Base-by-base conservation (phyloP, 768 basidiomycete genomes). In the Cystofilobasidium bisporidii region DNA sequence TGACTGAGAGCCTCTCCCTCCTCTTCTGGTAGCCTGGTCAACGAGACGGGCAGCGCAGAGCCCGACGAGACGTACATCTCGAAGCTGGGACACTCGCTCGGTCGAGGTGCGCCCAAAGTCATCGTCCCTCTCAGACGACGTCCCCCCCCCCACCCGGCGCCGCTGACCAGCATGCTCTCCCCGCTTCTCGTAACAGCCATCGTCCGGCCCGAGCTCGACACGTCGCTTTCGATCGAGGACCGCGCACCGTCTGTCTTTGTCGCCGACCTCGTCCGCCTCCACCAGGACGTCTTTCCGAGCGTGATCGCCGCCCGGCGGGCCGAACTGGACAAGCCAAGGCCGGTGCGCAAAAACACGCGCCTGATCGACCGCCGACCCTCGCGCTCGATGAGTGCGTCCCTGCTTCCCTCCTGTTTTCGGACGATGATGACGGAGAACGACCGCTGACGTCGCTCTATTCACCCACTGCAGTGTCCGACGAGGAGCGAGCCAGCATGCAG, bases 91-190 rank as follows among this genome's bases (percentile, higher is more conserved):
- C 32, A 64, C 33, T 48, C 68, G 20, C 61, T 69, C 33, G 63
- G 68, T 36, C 68, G 68, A 61, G 63, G 67, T 69, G 2, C 33
- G 67, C n/a, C n/a, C n/a, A n/a, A n/a, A n/a, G n/a, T 36, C 36
- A 12, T 36, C 36, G 36, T 36, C 36, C 36, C n/a, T n/a, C n/a
- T 59, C 26, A n/a, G n/a, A n/a, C n/a, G n/a, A n/a, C n/a, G n/a
- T n/a, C n/a, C n/a, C n/a, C n/a, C n/a, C n/a, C n/a, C n/a, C n/a
- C n/a, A n/a, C n/a, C n/a, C n/a, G n/a, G n/a, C n/a, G n/a, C n/a
- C n/a, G 40, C 40, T 55, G 24, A 28, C 24, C 40, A 17, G n/a
- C n/a, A n/a, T n/a, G n/a, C 3, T 4, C 60, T 22, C 41, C n/a
- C 26, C 11, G 8, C 14, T 30, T n/a, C 28, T 47, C 5, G 20